Percentiles rank a stretch among this genome's conserved stretches.
Evolutionary conservation across 768 basidiomycete species (phyloP).

Genomic region (Coprinopsis cinerea): DNA sequence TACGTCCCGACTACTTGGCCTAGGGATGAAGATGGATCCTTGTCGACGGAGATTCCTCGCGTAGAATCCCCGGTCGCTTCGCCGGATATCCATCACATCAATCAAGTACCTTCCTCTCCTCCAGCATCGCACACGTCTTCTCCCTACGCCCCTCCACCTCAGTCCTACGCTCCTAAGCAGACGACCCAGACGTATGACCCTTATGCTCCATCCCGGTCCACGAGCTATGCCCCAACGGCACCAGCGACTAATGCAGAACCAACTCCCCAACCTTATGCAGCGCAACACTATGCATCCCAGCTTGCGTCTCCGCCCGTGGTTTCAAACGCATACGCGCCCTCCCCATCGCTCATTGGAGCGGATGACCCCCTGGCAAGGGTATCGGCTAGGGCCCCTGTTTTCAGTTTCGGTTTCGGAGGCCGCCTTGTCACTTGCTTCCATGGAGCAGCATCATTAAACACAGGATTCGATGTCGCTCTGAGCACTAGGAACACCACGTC

Average conservation of each 20-base stretch:
- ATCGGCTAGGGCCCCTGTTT: conserved; percentile 65
- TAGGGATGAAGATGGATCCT: too few species aligned
- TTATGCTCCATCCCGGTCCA: conserved; percentile 24
- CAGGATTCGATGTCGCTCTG: conserved; percentile 74
- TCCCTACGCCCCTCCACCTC: neutral
- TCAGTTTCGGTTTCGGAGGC: conserved; percentile 94
- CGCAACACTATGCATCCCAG: neutral
- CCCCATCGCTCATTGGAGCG: conserved; percentile 73
- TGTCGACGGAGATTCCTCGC: too few species aligned
- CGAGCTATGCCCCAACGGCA: neutral
- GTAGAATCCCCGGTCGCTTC: too few species aligned
- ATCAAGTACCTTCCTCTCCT: too few species aligned
- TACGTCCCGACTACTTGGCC: too few species aligned
- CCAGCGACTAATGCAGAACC: neutral
- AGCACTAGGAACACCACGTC: conserved; percentile 65
- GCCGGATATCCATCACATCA: too few species aligned
- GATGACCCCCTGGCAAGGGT: conserved; percentile 80
- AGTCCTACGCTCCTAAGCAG: conserved; percentile 1
- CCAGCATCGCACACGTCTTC: neutral
- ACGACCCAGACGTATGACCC: conserved; percentile 23
- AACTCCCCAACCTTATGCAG: neutral
- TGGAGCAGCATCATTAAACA: conserved; percentile 53
- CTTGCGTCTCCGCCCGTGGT: conserved; percentile 2
- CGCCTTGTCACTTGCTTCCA: conserved; percentile 88
- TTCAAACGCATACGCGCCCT: conserved; percentile 68